Percentiles rank a stretch among this genome's conserved stretches.
These are phyloP conservation scores for Tagetes erecta DNA, from an alignment of 129 eudicot species.

Conservation along the genomic window DNA sequence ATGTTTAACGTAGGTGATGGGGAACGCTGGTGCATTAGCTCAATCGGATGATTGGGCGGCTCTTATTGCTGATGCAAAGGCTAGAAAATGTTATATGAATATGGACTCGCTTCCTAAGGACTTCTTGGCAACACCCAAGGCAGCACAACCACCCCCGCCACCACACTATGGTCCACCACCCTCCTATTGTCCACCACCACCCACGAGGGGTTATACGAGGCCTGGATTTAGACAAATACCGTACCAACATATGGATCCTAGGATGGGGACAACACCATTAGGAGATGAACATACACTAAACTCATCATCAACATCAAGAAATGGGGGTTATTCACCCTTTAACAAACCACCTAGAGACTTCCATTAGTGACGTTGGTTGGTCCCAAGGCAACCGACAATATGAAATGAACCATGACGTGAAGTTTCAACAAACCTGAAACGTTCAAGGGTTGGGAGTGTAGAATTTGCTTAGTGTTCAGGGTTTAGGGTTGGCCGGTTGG, in stretches of 20 bases:
- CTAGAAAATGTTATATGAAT: constrained; percentile 72
- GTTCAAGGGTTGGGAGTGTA: not conserved
- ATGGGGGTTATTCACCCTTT: constrained; percentile 47
- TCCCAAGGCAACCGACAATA: constrained; percentile 58
- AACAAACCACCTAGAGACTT: constrained; percentile 43
- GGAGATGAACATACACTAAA: constrained; percentile 66
- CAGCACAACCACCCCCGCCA: constrained; percentile 34
- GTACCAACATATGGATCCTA: constrained; percentile 55
- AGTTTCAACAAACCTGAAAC: not conserved
- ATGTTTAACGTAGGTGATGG: constrained; percentile 73
- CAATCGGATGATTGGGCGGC: constrained; percentile 97
- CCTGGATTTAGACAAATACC: constrained; percentile 57
- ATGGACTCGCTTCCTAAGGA: constrained; percentile 94
- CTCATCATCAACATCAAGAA: constrained; percentile 39
- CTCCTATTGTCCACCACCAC: constrained; percentile 42
- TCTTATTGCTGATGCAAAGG: constrained; percentile 79
- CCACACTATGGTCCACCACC: constrained; percentile 11
- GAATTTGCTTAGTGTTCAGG: not conserved
- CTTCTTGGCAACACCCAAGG: constrained; percentile 53
- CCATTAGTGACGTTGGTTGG: constrained; percentile 47
- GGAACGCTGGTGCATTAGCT: constrained; percentile 79
- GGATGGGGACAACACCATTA: constrained; percentile 58
- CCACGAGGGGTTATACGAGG: constrained; percentile 48
- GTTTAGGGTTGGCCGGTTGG: not conserved
- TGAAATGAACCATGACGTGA: constrained; percentile 23